Conservation (phyloP, 2,329 filamentous ascomycete genomes). For the Aspergillus texensis region DNA sequence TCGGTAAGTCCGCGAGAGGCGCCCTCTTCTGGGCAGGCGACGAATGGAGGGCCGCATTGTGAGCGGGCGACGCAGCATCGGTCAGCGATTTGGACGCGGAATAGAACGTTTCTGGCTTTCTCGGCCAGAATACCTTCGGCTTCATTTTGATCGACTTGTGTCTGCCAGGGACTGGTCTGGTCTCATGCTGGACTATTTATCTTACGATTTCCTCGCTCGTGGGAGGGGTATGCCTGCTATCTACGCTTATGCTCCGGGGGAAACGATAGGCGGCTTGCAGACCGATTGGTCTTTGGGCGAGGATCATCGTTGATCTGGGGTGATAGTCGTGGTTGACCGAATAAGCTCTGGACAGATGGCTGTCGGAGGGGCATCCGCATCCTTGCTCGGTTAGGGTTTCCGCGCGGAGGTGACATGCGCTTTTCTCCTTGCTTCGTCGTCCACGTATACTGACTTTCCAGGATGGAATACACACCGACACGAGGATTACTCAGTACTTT, state of each 20-base stretch:
- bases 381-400: constrained; percentile 13
- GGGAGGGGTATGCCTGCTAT: constrained; percentile 1
- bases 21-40: constrained; percentile 38
- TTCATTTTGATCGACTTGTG: background rate
- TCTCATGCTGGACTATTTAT: constrained; percentile 5
- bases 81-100: background rate
- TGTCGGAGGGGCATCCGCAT: constrained; percentile 5
- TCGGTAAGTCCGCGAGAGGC: constrained; percentile 23
- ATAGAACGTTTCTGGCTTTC: constrained; percentile 4
- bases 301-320: background rate
- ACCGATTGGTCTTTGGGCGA: constrained; percentile 10
- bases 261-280: constrained; percentile 1
- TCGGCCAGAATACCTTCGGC: constrained; percentile 4
- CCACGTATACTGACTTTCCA: background rate
- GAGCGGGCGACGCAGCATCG: constrained; percentile 6
- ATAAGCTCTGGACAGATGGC: constrained; percentile 1
- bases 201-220: background rate
- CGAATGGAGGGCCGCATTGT: constrained; percentile 6
- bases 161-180: background rate
- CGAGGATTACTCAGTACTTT: background rate
- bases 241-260: background rate
- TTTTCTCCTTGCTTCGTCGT: background rate
- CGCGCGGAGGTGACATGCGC: background rate
- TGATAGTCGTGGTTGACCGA: background rate
- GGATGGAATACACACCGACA: background rate